Evolutionary conservation across 805 yeast genomes (phyloP).

Genomic region (Monosporozyma servazzii): DNA sequence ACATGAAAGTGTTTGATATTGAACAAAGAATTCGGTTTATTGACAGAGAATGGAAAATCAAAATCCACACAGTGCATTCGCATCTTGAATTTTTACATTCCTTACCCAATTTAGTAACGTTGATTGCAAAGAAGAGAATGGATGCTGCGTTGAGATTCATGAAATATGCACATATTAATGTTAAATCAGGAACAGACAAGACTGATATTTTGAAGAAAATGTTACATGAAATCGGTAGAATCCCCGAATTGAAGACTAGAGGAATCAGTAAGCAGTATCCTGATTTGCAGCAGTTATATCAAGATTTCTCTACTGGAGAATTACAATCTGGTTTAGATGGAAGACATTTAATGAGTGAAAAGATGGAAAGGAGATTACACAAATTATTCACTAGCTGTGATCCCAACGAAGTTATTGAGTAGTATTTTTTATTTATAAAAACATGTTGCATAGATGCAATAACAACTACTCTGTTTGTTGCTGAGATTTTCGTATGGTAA

Average conservation of each 20-base stretch:
- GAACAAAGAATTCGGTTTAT: conserved; percentile 35
- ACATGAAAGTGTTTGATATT: conserved; percentile 26
- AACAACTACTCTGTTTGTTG: background rate
- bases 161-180: conserved; percentile 46
- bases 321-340: conserved; percentile 37
- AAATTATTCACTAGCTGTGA: conserved; percentile 42
- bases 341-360: conserved; percentile 39
- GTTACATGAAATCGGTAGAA: conserved; percentile 46
- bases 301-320: conserved; percentile 26
- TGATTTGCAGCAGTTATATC: conserved; percentile 28
- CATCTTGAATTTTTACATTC: conserved; percentile 41
- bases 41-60: conserved; percentile 40
- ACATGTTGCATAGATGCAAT: background rate
- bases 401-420: conserved; percentile 35
- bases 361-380: conserved; percentile 40
- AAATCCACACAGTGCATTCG: conserved; percentile 36
- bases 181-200: conserved; percentile 44
- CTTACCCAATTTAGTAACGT: conserved; percentile 48
- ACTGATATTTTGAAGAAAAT: conserved; percentile 41
- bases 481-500: background rate
- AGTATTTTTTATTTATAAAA: background rate
- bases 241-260: conserved; percentile 46
- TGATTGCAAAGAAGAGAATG: conserved; percentile 43
- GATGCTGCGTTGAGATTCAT: conserved; percentile 49
- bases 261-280: conserved; percentile 35